These are phyloP conservation scores for Termitomyces sp. DNA, from an alignment of 768 basidiomycete species.

Conservation along the genomic window DNA sequence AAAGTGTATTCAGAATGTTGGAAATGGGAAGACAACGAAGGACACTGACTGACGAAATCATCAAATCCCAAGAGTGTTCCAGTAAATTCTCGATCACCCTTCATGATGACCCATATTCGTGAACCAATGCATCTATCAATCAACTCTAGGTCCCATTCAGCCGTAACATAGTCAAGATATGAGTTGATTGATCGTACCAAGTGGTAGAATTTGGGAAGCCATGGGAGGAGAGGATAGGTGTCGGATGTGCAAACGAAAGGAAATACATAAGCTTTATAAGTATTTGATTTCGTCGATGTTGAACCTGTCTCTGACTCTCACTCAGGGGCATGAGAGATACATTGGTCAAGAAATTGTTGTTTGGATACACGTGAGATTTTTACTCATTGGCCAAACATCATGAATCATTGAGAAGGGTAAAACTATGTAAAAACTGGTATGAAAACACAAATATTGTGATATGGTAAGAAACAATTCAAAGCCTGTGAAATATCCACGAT, in stretches of 20 bases:
- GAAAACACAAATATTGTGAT: not conserved
- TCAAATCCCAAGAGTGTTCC: constrained; percentile 95
- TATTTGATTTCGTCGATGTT: not conserved
- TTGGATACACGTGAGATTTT: constrained; percentile 7
- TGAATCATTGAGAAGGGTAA: constrained; percentile 14
- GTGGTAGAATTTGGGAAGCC: constrained; percentile 93
- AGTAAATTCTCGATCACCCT: constrained; percentile 94
- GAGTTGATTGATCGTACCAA: constrained; percentile 48
- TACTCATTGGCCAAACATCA: not conserved
- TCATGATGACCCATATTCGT: constrained; percentile 98
- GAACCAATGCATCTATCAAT: constrained; percentile 98
- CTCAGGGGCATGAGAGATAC: not conserved
- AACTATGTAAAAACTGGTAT: constrained; percentile 13
- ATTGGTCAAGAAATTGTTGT: not conserved
- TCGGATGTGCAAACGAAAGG: not conserved
- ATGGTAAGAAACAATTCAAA: not conserved
- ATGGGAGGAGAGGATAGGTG: constrained; percentile 36
- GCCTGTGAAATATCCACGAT: not conserved
- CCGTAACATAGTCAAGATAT: not conserved
- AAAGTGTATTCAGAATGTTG: not conserved
- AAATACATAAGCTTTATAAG: not conserved
- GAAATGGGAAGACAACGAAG: constrained; percentile 2
- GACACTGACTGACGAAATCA: constrained; percentile 95
- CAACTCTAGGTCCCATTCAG: constrained; percentile 56
- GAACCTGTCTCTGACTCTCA: not conserved